These are phyloP conservation scores for Lodderomyces theae DNA, from an alignment of 1,139 yeast genomes.

Conservation along the genomic window DNA sequence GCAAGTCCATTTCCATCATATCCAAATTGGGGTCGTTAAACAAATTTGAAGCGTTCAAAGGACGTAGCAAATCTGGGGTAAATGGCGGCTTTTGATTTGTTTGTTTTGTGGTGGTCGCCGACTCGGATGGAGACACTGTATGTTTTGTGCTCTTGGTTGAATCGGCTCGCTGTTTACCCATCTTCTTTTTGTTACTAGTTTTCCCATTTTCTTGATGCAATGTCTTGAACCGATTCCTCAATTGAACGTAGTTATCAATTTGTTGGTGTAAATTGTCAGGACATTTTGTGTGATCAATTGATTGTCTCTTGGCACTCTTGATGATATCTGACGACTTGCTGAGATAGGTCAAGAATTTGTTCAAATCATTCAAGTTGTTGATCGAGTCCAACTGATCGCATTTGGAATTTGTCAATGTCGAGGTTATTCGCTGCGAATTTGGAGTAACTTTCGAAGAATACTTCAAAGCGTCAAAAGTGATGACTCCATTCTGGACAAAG, in stretches of 20 bases:
- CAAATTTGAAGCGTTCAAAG: constrained; percentile 20
- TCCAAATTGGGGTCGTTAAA: constrained; percentile 16
- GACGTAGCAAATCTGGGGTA: constrained; percentile 25
- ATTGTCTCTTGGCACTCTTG: constrained; percentile 35
- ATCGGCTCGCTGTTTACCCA: neutral
- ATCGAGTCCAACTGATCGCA: constrained; percentile 41
- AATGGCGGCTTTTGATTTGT: constrained; percentile 4
- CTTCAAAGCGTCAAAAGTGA: constrained; percentile 43
- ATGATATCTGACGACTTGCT: constrained; percentile 40
- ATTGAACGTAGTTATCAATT: constrained; percentile 33
- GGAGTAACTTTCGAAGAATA: constrained; percentile 8
- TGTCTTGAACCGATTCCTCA: constrained; percentile 25
- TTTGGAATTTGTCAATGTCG: constrained; percentile 12
- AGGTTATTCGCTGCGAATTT: constrained; percentile 8
- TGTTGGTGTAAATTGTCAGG: constrained; percentile 29
- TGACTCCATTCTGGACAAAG: constrained; percentile 48
- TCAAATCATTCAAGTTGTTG: constrained; percentile 42
- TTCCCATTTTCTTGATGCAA: constrained; percentile 19
- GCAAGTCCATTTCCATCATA: constrained; percentile 13
- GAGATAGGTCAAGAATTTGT: constrained; percentile 40
- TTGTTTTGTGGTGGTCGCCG: constrained; percentile 4
- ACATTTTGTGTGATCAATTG: constrained; percentile 12
- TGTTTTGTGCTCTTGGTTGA: neutral
- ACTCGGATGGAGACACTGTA: constrained; percentile 2
- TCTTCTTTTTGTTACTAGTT: constrained; percentile 2